Conservation (phyloP, 176 grass and related monocot genomes). For the Avena eriantha region DNA sequence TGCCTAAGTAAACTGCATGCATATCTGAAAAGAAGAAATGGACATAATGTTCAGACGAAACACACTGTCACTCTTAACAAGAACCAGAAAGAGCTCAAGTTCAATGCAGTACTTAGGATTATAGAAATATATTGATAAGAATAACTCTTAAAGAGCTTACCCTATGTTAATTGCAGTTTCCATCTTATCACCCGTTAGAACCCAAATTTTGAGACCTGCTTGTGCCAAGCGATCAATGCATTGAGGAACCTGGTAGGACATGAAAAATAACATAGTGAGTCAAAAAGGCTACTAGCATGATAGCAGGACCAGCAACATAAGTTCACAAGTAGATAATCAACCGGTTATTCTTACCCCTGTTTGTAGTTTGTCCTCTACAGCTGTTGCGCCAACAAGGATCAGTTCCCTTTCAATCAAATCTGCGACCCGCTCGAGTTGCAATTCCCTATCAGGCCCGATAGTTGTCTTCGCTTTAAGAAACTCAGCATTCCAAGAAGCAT, state of each 20-base stretch:
- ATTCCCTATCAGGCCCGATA: slow-evolving; percentile 89
- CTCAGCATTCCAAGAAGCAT: slow-evolving; percentile 86
- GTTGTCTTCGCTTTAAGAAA: slow-evolving; percentile 90
- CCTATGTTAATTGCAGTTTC: slow-evolving; percentile 99
- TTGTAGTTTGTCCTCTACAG: slow-evolving; percentile 97
- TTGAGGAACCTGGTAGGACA: slow-evolving; percentile 78
- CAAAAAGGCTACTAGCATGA: slow-evolving; percentile 40
- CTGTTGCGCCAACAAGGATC: slow-evolving; percentile 94
- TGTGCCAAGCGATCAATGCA: slow-evolving; percentile 97
- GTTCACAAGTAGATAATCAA: slow-evolving; percentile 22
- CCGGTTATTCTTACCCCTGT: slow-evolving; percentile 55
- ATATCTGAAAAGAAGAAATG: slow-evolving; percentile 77
- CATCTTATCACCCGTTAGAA: slow-evolving; percentile 99
- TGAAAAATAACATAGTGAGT: slow-evolving; percentile 39
- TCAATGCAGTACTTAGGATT: background rate
- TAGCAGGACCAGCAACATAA: slow-evolving; percentile 36
- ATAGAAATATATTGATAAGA: slow-evolving; percentile 8
- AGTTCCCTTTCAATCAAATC: slow-evolving; percentile 93
- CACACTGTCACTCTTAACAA: slow-evolving; percentile 1
- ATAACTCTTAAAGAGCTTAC: slow-evolving; percentile 55
- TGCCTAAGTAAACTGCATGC: slow-evolving; percentile 98
- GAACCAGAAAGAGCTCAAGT: background rate
- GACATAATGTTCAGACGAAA: slow-evolving; percentile 25
- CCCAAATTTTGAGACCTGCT: slow-evolving; percentile 99
- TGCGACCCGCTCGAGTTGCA: slow-evolving; percentile 74